These are phyloP conservation scores for Ogataea polymorpha DNA, from an alignment of 805 yeast genomes.

Conservation along the genomic window DNA sequence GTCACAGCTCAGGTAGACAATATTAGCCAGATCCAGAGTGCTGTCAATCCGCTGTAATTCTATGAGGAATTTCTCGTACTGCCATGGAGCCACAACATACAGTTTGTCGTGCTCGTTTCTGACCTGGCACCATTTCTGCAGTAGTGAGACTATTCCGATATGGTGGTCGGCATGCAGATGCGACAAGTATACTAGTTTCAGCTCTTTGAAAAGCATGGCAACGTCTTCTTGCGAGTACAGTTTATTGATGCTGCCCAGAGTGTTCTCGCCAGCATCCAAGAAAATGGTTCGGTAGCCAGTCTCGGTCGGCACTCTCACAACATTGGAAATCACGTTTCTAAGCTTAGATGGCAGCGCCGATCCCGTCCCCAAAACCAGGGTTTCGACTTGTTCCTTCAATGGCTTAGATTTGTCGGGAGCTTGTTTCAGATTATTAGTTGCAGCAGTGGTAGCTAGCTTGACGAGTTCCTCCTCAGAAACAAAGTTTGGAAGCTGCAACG, in stretches of 20 bases:
- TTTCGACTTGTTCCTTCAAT: slow-evolving; percentile 54
- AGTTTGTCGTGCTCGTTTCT: slow-evolving; percentile 37
- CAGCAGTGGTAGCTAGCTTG: background rate
- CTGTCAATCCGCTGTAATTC: slow-evolving; percentile 52
- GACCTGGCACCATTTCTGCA: slow-evolving; percentile 59
- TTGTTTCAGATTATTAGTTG: slow-evolving; percentile 2
- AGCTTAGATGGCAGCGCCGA: slow-evolving; percentile 82
- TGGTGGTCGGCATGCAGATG: slow-evolving; percentile 98
- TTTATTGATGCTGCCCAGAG: slow-evolving; percentile 69
- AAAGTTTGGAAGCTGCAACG: slow-evolving; percentile 8
- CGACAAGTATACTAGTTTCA: slow-evolving; percentile 66
- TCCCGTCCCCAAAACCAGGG: slow-evolving; percentile 87
- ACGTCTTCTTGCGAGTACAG: slow-evolving; percentile 49
- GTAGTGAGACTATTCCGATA: slow-evolving; percentile 70
- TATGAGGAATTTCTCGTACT: slow-evolving; percentile 57
- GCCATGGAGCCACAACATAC: slow-evolving; percentile 72
- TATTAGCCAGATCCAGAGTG: slow-evolving; percentile 14
- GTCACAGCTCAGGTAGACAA: slow-evolving; percentile 30
- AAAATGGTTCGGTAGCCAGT: slow-evolving; percentile 44
- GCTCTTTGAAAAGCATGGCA: slow-evolving; percentile 48
- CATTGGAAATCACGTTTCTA: slow-evolving; percentile 80
- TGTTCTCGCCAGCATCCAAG: slow-evolving; percentile 95
- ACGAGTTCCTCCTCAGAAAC: slow-evolving; percentile 12
- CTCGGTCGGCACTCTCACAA: slow-evolving; percentile 64
- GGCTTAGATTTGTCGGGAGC: slow-evolving; percentile 18